These are phyloP conservation scores for Orbilia quercus DNA, from an alignment of 2,329 filamentous ascomycete species.

Conservation along the genomic window DNA sequence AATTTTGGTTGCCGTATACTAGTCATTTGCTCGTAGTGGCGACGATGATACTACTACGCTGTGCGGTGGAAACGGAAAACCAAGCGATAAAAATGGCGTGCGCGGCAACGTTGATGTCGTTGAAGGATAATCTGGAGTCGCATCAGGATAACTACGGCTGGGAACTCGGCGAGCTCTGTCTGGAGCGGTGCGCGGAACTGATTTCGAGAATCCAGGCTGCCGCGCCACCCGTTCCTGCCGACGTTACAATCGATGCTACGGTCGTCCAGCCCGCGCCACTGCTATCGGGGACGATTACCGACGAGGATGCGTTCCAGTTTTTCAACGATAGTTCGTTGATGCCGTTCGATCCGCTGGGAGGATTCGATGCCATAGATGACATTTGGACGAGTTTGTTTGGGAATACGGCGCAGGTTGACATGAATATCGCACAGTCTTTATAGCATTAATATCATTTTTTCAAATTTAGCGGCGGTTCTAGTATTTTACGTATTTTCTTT, in stretches of 20 bases:
- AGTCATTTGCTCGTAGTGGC: slow-evolving; percentile 67
- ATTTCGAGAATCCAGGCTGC: slow-evolving; percentile 43
- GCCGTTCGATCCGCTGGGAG: slow-evolving; percentile 52
- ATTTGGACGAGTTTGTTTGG: slow-evolving; percentile 55
- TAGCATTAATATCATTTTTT: slow-evolving; percentile 6
- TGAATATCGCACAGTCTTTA: slow-evolving; percentile 20
- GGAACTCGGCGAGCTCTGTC: slow-evolving; percentile 46
- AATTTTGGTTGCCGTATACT: slow-evolving; percentile 68
- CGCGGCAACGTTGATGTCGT: slow-evolving; percentile 38
- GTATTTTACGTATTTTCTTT: too few species aligned
- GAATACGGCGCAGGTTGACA: slow-evolving; percentile 17
- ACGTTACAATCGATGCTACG: background rate
- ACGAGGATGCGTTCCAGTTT: slow-evolving; percentile 51
- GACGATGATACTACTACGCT: slow-evolving; percentile 67
- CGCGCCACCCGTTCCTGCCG: background rate
- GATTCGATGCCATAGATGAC: slow-evolving; percentile 54
- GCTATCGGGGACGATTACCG: slow-evolving; percentile 5
- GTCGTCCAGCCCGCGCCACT: slow-evolving; percentile 5
- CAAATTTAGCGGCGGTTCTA: too few species aligned
- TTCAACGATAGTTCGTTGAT: slow-evolving; percentile 43
- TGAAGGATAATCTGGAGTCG: slow-evolving; percentile 42
- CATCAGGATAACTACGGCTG: slow-evolving; percentile 44
- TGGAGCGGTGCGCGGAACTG: slow-evolving; percentile 49
- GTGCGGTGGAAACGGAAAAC: slow-evolving; percentile 65
- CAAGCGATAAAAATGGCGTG: slow-evolving; percentile 46